These are phyloP conservation scores for Saccharomycopsis olivae DNA, from an alignment of 805 yeast genomes.

Conservation along the genomic window DNA sequence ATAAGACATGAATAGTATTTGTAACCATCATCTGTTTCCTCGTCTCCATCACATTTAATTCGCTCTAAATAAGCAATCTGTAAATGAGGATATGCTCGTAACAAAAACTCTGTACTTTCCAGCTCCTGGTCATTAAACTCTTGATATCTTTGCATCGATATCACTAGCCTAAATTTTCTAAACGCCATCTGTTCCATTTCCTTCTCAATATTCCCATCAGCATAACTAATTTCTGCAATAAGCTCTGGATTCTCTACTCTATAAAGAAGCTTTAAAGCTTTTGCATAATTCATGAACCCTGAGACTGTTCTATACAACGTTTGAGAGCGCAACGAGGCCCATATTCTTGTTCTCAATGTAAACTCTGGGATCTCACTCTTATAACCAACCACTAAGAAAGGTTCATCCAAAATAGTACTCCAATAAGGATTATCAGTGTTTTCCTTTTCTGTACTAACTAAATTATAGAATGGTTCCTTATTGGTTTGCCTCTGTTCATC, in stretches of 20 bases:
- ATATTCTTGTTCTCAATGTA: slow-evolving; percentile 89
- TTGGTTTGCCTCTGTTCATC: slow-evolving; percentile 35
- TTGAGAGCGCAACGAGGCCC: slow-evolving; percentile 98
- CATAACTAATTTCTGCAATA: slow-evolving; percentile 72
- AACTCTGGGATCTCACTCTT: slow-evolving; percentile 96
- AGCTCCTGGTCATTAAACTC: slow-evolving; percentile 63
- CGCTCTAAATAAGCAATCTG: slow-evolving; percentile 92
- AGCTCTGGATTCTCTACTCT: slow-evolving; percentile 93
- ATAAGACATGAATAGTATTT: slow-evolving; percentile 66
- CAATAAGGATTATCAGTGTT: slow-evolving; percentile 7
- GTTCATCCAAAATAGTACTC: slow-evolving; percentile 41
- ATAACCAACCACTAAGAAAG: slow-evolving; percentile 94
- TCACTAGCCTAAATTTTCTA: slow-evolving; percentile 71
- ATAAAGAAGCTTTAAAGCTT: slow-evolving; percentile 88
- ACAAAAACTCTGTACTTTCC: slow-evolving; percentile 70
- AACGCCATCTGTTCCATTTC: slow-evolving; percentile 57
- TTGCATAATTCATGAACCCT: slow-evolving; percentile 96
- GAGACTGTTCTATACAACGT: slow-evolving; percentile 94
- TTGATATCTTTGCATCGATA: slow-evolving; percentile 78
- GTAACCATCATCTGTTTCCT: slow-evolving; percentile 51
- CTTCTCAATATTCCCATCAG: slow-evolving; percentile 61
- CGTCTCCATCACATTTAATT: slow-evolving; percentile 76
- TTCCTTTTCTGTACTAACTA: slow-evolving; percentile 36
- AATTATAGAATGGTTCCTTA: slow-evolving; percentile 9
- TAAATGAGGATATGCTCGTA: slow-evolving; percentile 76